These are phyloP conservation scores for Coemansia sp. DNA, from an alignment of 192 early-diverging fungal species.

Conservation along the genomic window DNA sequence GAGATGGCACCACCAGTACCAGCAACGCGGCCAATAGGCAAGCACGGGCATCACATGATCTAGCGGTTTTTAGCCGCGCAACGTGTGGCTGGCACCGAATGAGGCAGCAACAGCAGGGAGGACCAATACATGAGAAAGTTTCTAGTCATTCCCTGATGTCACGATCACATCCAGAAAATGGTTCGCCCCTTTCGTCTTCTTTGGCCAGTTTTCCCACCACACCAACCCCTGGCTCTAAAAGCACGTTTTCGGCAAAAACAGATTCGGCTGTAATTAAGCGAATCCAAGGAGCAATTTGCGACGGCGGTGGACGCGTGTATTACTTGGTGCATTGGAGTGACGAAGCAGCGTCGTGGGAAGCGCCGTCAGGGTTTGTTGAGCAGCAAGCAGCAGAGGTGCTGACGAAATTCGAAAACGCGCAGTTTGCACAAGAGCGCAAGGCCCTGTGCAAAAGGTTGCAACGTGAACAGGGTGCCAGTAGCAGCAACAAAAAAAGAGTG, in stretches of 20 bases:
- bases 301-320: slow-evolving; percentile 11
- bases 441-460: slow-evolving; percentile 7
- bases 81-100: slow-evolving; percentile 31
- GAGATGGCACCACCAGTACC: not conserved
- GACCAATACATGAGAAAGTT: too few relatives aligned
- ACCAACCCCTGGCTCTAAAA: too few relatives aligned
- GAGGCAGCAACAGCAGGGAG: not conserved
- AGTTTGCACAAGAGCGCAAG: slow-evolving; percentile 7
- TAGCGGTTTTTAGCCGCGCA: not conserved
- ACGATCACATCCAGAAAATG: too few relatives aligned
- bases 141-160: too few relatives aligned
- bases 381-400: slow-evolving; percentile 1
- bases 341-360: slow-evolving; percentile 20
- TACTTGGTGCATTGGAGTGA: slow-evolving; percentile 36
- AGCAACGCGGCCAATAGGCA: not conserved
- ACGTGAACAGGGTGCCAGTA: too few relatives aligned
- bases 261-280: not conserved
- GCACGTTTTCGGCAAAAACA: too few relatives aligned
- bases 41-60: not conserved
- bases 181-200: not conserved
- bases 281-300: slow-evolving; percentile 15
- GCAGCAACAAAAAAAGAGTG: not conserved
- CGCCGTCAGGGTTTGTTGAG: not conserved
- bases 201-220: too few relatives aligned
- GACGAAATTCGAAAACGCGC: slow-evolving; percentile 5